Evolutionary conservation across 768 basidiomycete genomes (phyloP).

Genomic region (Podaxis pistillaris): DNA sequence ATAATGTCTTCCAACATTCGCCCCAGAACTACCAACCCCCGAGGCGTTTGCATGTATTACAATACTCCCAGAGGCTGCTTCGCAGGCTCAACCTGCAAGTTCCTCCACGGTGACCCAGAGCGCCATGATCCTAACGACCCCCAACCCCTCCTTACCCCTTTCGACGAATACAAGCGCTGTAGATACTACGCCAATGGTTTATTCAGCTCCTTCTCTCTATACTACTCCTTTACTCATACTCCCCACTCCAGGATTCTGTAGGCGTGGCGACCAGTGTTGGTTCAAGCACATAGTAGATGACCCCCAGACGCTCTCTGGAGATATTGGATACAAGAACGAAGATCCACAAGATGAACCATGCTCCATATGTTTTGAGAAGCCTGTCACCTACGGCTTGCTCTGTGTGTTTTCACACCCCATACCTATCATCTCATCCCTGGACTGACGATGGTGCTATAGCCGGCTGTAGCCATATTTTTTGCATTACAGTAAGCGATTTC

Average conservation of each 20-base stretch:
- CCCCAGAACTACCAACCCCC: conserved; percentile 66
- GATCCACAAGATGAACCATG: conserved; percentile 45
- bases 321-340: conserved; percentile 32
- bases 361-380: conserved; percentile 75
- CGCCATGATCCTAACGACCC: conserved; percentile 22
- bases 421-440: background rate
- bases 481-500: conserved; percentile 51
- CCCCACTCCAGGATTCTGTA: conserved; percentile 59
- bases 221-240: background rate
- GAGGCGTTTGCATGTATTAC: conserved; percentile 73
- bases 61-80: conserved; percentile 65
- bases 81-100: conserved; percentile 69
- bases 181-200: conserved; percentile 58
- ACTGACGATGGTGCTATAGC: conserved; percentile 32
- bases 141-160: conserved; percentile 49
- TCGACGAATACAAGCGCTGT: conserved; percentile 72
- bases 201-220: background rate
- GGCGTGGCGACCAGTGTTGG: conserved; percentile 71
- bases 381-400: conserved; percentile 65
- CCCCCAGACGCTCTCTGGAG: conserved; percentile 16
- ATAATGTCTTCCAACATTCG: conserved; percentile 29
- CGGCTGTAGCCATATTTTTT: conserved; percentile 79
- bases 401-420: conserved; percentile 34
- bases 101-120: conserved; percentile 56
- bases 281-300: conserved; percentile 53